These are phyloP conservation scores for Aspergillus persii DNA, from an alignment of 2,329 filamentous ascomycete species.

Conservation along the genomic window DNA sequence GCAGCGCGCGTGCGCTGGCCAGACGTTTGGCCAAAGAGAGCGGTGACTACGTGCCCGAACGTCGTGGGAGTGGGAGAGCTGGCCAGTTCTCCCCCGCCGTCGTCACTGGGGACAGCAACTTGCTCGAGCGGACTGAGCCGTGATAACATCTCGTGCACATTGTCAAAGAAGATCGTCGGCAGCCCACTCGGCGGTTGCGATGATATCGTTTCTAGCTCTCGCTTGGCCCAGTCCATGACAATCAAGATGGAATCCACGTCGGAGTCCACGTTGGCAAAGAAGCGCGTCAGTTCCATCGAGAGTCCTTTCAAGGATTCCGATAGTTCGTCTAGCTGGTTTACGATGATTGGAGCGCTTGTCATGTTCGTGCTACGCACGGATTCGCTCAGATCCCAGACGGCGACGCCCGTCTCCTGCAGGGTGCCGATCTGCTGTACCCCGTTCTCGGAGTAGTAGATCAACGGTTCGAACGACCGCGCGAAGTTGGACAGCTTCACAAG, in stretches of 20 bases:
- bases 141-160: conserved; percentile 74
- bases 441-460: conserved; percentile 92
- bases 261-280: conserved; percentile 90
- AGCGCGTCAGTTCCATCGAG: conserved; percentile 80
- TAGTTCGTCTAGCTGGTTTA: conserved; percentile 77
- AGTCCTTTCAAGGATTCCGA: conserved; percentile 82
- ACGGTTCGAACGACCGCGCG: conserved; percentile 86
- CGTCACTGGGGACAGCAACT: conserved; percentile 28
- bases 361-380: conserved; percentile 86
- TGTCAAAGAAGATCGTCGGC: conserved; percentile 71
- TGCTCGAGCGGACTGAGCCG: conserved; percentile 46
- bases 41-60: conserved; percentile 66
- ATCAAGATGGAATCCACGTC: conserved; percentile 91
- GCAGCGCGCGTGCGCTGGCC: conserved; percentile 77
- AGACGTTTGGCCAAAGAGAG: conserved; percentile 74
- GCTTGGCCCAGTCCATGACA: conserved; percentile 93
- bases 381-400: conserved; percentile 92
- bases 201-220: conserved; percentile 72
- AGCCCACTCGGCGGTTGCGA: conserved; percentile 62
- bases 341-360: conserved; percentile 83
- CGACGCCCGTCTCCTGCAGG: conserved; percentile 84
- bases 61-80: conserved; percentile 55
- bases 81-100: conserved; percentile 22
- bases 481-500: conserved; percentile 87
- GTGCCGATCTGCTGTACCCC: conserved; percentile 82